Evolutionary conservation across 2,329 filamentous ascomycete genomes (phyloP).

Genomic region (Penicillium sp.): DNA sequence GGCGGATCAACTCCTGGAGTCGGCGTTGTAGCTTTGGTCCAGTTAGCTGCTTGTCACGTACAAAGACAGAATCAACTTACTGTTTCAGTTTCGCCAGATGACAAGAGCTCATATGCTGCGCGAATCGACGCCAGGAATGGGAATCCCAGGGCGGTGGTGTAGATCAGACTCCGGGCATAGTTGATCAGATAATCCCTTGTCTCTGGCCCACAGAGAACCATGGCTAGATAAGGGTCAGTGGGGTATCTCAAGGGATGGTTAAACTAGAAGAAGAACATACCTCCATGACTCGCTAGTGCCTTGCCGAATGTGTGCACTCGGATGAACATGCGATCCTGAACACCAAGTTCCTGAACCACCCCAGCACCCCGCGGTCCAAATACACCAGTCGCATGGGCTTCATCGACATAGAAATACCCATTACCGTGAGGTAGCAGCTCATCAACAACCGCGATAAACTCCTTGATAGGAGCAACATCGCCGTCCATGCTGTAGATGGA

Average conservation of each 20-base stretch:
- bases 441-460: conserved; percentile 60
- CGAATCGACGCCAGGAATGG: conserved; percentile 59
- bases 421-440: conserved; percentile 56
- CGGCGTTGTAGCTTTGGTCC: conserved; percentile 39
- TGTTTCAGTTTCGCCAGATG: conserved; percentile 47
- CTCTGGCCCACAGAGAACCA: conserved; percentile 60
- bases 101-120: conserved; percentile 58
- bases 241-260: not conserved
- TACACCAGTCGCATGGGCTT: conserved; percentile 54
- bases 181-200: conserved; percentile 68
- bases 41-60: not conserved
- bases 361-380: conserved; percentile 51
- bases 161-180: conserved; percentile 72
- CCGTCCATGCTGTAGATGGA: conserved; percentile 82
- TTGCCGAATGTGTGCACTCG: conserved; percentile 55
- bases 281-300: conserved; percentile 61
- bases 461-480: conserved; percentile 62
- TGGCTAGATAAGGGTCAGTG: conserved; percentile 40
- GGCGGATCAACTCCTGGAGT: conserved; percentile 48
- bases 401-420: conserved; percentile 55
- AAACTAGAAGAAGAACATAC: conserved; percentile 44
- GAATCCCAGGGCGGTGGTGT: conserved; percentile 67
- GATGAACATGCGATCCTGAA: conserved; percentile 52
- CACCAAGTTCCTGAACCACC: conserved; percentile 49
- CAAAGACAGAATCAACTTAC: conserved; percentile 29